A percentile compares a stretch with the other conserved stretches of the same genome.
Conservation (phyloP, 176 grass and related monocot genomes). For the Avena eriantha region DNA sequence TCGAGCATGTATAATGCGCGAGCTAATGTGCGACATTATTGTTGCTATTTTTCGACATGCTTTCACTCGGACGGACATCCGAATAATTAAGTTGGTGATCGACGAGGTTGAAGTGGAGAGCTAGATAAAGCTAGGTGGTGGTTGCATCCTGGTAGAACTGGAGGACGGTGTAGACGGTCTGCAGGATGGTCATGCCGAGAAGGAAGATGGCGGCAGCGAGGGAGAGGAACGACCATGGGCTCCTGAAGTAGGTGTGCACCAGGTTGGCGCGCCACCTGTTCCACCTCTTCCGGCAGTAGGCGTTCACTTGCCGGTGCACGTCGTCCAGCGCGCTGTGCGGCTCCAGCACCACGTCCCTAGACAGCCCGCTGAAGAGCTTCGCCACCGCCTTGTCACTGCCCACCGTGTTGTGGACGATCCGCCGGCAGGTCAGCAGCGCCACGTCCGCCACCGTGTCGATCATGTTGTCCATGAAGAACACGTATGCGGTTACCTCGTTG, state of each 20-base stretch:
- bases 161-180: constrained; percentile 65
- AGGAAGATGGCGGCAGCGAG: constrained; percentile 52
- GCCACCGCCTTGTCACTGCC: constrained; percentile 63
- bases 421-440: constrained; percentile 52
- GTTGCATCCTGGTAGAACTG: constrained; percentile 2
- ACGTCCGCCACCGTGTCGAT: constrained; percentile 70
- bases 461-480: constrained; percentile 98
- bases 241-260: constrained; percentile 61
- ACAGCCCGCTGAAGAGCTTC: constrained; percentile 47
- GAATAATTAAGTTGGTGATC: background rate
- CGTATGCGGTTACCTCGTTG: constrained; percentile 71
- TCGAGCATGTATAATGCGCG: no score
- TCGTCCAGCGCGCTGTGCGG: constrained; percentile 39
- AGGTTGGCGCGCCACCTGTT: constrained; percentile 63
- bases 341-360: constrained; percentile 50
- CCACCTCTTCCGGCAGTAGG: constrained; percentile 50
- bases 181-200: constrained; percentile 50
- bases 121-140: background rate
- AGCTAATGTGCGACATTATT: no score
- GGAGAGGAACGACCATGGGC: constrained; percentile 60
- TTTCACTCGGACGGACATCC: background rate
- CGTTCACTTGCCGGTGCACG: constrained; percentile 47
- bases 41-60: no score
- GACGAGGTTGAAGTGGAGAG: background rate
- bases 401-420: constrained; percentile 37